Evolutionary conservation across 352 stramenopile species (phyloP).

Genomic region (Phytopythium ostracodes): DNA sequence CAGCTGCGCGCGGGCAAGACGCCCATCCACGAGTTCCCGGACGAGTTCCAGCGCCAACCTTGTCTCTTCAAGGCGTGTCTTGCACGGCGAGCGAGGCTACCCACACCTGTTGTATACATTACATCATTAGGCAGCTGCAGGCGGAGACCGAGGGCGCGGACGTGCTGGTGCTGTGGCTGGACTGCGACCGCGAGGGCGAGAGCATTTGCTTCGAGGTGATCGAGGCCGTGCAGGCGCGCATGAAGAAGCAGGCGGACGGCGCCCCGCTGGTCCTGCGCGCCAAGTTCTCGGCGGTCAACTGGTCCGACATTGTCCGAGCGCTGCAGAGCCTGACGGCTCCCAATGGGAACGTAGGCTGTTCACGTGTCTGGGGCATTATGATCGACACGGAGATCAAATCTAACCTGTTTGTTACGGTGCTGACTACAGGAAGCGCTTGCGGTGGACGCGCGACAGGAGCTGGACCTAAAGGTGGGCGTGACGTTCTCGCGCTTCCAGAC

Average conservation of each 20-base stretch:
- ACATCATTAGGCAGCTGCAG: constrained; percentile 24
- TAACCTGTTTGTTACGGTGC: no score
- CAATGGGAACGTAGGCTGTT: constrained; percentile 40
- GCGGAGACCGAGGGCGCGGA: constrained; percentile 36
- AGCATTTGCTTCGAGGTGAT: constrained; percentile 94
- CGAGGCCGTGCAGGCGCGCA: constrained; percentile 54
- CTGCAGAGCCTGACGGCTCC: constrained; percentile 50
- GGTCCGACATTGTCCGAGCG: constrained; percentile 63
- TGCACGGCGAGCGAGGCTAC: no score
- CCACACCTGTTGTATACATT: no score
- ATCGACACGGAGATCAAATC: background rate
- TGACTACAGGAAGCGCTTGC: constrained; percentile 46
- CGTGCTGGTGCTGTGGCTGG: constrained; percentile 87
- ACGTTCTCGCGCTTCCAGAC: constrained; percentile 88
- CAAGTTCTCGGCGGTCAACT: constrained; percentile 77
- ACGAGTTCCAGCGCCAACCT: constrained; percentile 26
- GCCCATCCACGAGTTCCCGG: constrained; percentile 51
- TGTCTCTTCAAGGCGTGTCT: constrained; percentile 25
- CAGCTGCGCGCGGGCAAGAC: constrained; percentile 27
- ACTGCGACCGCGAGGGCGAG: constrained; percentile 91
- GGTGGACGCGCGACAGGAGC: constrained; percentile 87
- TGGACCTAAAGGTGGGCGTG: constrained; percentile 89
- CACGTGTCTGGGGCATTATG: no score
- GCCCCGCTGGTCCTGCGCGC: constrained; percentile 52
- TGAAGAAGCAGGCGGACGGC: constrained; percentile 52